A percentile compares a stretch with the other conserved stretches of the same genome.
phyloP scores from a whole-genome alignment of 108 stramenopile genomes.

The Aurantiochytrium sp. region DNA sequence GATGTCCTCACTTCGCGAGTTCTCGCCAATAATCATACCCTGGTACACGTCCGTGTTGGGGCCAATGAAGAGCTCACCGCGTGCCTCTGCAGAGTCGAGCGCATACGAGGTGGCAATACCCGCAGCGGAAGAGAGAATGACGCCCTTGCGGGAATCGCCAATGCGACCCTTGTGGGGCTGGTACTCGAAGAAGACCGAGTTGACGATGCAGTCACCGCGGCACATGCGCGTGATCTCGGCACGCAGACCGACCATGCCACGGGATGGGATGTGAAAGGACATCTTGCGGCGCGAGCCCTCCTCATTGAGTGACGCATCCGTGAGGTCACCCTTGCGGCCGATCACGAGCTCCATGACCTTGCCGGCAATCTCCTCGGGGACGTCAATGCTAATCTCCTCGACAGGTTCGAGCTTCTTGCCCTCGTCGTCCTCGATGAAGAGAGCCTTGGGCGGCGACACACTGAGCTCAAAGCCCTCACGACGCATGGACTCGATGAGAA shows the following conservation, averaged over 20 bases:
- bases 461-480: slow-evolving; percentile 98
- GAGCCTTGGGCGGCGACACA: slow-evolving; percentile 84
- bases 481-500: slow-evolving; percentile 96
- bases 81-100: slow-evolving; percentile 80
- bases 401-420: slow-evolving; percentile 86
- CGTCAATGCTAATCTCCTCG: slow-evolving; percentile 84
- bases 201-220: slow-evolving; percentile 88
- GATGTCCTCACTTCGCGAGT: slow-evolving; percentile 92
- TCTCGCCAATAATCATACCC: slow-evolving; percentile 95
- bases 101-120: slow-evolving; percentile 81
- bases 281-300: slow-evolving; percentile 30
- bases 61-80: slow-evolving; percentile 78
- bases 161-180: slow-evolving; percentile 73
- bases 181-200: slow-evolving; percentile 88
- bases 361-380: slow-evolving; percentile 85
- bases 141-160: slow-evolving; percentile 67
- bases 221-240: slow-evolving; percentile 80
- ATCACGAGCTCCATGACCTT: slow-evolving; percentile 84
- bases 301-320: background rate
- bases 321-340: slow-evolving; percentile 82
- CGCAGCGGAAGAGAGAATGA: slow-evolving; percentile 82
- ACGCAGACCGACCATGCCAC: slow-evolving; percentile 92
- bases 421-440: slow-evolving; percentile 79
- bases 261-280: slow-evolving; percentile 91
- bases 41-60: slow-evolving; percentile 77